Evolutionary conservation across 352 stramenopile genomes (phyloP).

Genomic region (Globisporangium nagaii): DNA sequence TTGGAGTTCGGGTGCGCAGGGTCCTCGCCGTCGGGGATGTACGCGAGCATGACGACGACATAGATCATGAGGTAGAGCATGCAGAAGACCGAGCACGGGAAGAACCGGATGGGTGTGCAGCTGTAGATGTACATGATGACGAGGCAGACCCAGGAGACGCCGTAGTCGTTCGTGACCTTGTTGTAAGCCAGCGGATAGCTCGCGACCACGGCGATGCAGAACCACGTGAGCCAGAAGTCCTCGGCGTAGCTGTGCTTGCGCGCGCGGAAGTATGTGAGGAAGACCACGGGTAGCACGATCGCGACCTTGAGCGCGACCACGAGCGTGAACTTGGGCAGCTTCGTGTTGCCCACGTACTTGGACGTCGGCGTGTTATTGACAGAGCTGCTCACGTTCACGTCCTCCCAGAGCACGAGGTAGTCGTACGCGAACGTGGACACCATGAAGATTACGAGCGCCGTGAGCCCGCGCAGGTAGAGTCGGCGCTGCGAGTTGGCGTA

Average conservation of each 20-base stretch:
- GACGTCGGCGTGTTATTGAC: conserved; percentile 22
- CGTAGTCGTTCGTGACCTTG: conserved; percentile 77
- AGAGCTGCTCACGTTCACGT: conserved; percentile 34
- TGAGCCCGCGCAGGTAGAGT: conserved; percentile 55
- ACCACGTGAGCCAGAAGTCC: conserved; percentile 68
- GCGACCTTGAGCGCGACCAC: conserved; percentile 60
- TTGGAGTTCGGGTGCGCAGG: conserved; percentile 23
- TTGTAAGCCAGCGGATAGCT: conserved; percentile 77
- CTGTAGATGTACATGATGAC: conserved; percentile 86
- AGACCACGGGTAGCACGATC: conserved; percentile 53
- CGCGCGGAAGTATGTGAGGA: conserved; percentile 63
- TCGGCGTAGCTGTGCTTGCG: conserved; percentile 52
- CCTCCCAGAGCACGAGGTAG: conserved; percentile 61
- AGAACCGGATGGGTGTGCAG: conserved; percentile 77
- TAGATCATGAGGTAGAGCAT: conserved; percentile 62
- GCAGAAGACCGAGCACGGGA: conserved; percentile 69
- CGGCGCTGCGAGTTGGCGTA: conserved; percentile 66
- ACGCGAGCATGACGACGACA: conserved; percentile 64
- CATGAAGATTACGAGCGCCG: conserved; percentile 65
- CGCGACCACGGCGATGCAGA: conserved; percentile 52
- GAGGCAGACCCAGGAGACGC: conserved; percentile 75
- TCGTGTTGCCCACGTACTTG: conserved; percentile 21
- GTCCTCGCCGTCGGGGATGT: conserved; percentile 32
- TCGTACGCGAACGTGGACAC: conserved; percentile 66
- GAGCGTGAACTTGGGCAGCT: conserved; percentile 60